Evolutionary conservation across 768 basidiomycete genomes (phyloP).

Genomic region (Amanita phalloides): DNA sequence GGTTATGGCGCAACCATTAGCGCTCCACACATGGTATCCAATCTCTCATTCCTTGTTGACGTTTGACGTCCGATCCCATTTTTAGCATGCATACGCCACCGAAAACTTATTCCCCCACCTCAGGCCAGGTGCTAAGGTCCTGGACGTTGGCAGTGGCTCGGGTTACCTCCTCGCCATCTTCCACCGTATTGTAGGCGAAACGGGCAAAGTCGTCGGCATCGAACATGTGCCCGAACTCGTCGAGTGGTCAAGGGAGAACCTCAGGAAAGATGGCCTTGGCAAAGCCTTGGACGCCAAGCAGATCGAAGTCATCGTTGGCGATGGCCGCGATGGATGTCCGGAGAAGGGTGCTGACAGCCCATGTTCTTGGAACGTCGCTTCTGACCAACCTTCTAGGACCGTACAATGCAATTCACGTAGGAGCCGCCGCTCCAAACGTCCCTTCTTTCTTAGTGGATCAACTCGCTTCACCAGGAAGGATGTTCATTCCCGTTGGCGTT

Average conservation of each 20-base stretch:
- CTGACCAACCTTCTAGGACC: slow-evolving; percentile 30
- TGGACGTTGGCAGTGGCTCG: slow-evolving; percentile 87
- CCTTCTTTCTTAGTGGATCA: slow-evolving; percentile 70
- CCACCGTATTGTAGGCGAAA: slow-evolving; percentile 51
- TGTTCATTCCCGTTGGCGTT: slow-evolving; percentile 90
- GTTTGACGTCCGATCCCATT: neutral
- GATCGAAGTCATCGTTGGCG: slow-evolving; percentile 62
- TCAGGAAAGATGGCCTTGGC: slow-evolving; percentile 55
- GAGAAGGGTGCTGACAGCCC: slow-evolving; percentile 14
- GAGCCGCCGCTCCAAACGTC: slow-evolving; percentile 75
- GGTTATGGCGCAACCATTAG: slow-evolving; percentile 88
- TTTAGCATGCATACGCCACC: slow-evolving; percentile 74
- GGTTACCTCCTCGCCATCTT: slow-evolving; percentile 82
- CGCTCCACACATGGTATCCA: slow-evolving; percentile 85
- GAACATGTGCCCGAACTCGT: slow-evolving; percentile 83
- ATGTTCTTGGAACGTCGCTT: neutral
- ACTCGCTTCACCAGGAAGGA: slow-evolving; percentile 61
- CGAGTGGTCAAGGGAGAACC: slow-evolving; percentile 56
- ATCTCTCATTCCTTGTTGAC: neutral
- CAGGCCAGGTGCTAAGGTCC: slow-evolving; percentile 57
- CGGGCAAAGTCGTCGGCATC: slow-evolving; percentile 72
- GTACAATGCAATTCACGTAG: slow-evolving; percentile 86
- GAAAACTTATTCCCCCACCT: slow-evolving; percentile 72
- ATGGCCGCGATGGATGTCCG: slow-evolving; percentile 63
- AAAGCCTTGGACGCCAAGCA: slow-evolving; percentile 37